Evolutionary conservation across 139 green algal genomes (phyloP), one percentile per base, ranked within the genome.

Genomic region (Picochlorum sp.): DNA sequence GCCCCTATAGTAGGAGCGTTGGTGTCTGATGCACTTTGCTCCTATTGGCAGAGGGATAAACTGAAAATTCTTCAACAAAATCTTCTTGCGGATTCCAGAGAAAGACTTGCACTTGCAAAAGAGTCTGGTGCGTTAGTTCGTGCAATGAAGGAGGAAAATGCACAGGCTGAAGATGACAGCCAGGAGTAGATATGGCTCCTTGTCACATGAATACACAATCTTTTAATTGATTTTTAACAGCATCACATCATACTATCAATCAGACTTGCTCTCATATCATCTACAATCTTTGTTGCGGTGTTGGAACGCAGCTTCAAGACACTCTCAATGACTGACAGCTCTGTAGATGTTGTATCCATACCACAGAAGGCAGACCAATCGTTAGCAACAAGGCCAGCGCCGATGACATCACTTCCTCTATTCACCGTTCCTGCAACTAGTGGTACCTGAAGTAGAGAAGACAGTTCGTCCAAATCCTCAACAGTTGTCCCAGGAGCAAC

Each of bases 381-480:
- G 65, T 98, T 98, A 9, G 83, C 86, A 20, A 96, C 80, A 20
- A 99, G 63, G 0, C 92, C 75, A 49, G 82, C 77, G 15, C 74
- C 86, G 28, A 98, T 86, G 14, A 99, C 94, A 69, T 98, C 93
- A 54, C 77, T 91, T 24, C 94, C 94, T 15, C 94, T 73, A 76
- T 99, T 99, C 16, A 97, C 80, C 1, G 94, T 99, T 15, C 94
- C 94, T 24, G 94, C 94, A 8, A 98, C 94, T 38, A 99, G 74
- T 10, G 94, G 94, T 23, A 98, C 86, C 77, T 97, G 88, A 50
- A 97, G 73, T 57, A 99, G 74, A 2, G 79, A 92, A 28, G 87
- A 94, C 21, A 99, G 85, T 83, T 99, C 94, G 67, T 99, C 94
- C 52, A 99, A 75, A 66, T 99, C 94, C 69, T 98, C 90, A 6